Conservation (phyloP, 2,329 filamentous ascomycete species). For the Dothideomycetidae sp. region DNA sequence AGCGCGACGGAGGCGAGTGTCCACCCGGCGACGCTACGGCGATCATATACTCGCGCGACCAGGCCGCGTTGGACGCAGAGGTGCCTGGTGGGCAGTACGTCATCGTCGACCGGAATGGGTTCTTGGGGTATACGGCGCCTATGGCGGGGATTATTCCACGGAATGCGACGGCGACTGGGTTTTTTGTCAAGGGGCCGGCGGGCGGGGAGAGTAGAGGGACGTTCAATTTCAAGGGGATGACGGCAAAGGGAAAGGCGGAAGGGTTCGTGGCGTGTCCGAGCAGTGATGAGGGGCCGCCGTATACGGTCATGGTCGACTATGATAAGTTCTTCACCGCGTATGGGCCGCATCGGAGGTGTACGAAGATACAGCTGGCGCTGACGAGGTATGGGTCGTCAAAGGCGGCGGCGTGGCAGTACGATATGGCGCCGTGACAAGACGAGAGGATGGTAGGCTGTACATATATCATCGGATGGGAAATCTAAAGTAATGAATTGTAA, state of each 20-base stretch:
- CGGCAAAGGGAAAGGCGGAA: neutral
- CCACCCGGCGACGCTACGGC: neutral
- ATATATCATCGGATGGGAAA: too few species aligned
- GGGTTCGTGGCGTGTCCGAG: neutral
- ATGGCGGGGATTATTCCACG: neutral
- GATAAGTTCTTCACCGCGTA: neutral
- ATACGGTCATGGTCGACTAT: neutral
- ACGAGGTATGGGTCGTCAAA: neutral
- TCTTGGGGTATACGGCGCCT: neutral
- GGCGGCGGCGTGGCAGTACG: neutral
- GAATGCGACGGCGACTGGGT: neutral
- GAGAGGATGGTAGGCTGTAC: too few species aligned
- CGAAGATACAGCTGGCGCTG: neutral
- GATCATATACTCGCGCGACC: neutral
- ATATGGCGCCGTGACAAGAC: neutral
- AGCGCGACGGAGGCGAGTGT: neutral
- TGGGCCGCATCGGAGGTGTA: neutral
- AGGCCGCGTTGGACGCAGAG: neutral
- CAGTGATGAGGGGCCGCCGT: neutral
- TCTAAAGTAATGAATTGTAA: too few species aligned
- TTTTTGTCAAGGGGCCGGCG: neutral
- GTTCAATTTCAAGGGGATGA: neutral
- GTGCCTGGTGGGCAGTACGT: neutral
- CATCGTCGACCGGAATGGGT: neutral
- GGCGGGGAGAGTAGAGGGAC: neutral